These are phyloP conservation scores for Oropetium thomaeum DNA, from an alignment of 176 grass and related monocot genomes.

Conservation along the genomic window DNA sequence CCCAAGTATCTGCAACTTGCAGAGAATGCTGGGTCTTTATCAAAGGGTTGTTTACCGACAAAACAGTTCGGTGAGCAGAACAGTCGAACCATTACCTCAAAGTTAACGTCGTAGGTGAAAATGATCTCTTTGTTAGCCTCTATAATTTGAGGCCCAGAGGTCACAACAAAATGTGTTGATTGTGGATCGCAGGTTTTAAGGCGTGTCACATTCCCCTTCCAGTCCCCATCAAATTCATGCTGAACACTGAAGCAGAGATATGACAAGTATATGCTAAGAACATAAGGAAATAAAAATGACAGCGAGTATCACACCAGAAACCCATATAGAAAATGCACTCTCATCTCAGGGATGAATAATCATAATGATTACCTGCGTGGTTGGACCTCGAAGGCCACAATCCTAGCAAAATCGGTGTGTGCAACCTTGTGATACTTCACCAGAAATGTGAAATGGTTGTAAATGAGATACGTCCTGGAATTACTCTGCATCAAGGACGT, in stretches of 20 bases:
- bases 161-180: conserved; percentile 29
- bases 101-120: conserved; percentile 78
- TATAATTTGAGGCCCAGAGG: conserved; percentile 64
- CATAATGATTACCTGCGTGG: conserved; percentile 54
- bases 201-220: conserved; percentile 51
- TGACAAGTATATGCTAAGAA: background rate
- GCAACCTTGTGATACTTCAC: conserved; percentile 77
- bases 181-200: conserved; percentile 72
- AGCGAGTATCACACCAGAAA: background rate
- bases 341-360: background rate
- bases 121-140: conserved; percentile 64
- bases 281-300: background rate
- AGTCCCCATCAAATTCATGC: conserved; percentile 63
- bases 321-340: background rate
- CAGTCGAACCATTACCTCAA: conserved; percentile 47
- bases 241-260: conserved; percentile 46
- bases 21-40: background rate
- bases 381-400: conserved; percentile 90
- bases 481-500: conserved; percentile 59
- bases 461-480: conserved; percentile 66
- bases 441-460: conserved; percentile 79
- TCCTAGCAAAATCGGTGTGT: conserved; percentile 63
- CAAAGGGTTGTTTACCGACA: background rate
- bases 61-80: background rate
- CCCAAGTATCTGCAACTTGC: background rate